phyloP scores from a whole-genome alignment of 148 eudicot genomes.

The Silene latifolia region DNA sequence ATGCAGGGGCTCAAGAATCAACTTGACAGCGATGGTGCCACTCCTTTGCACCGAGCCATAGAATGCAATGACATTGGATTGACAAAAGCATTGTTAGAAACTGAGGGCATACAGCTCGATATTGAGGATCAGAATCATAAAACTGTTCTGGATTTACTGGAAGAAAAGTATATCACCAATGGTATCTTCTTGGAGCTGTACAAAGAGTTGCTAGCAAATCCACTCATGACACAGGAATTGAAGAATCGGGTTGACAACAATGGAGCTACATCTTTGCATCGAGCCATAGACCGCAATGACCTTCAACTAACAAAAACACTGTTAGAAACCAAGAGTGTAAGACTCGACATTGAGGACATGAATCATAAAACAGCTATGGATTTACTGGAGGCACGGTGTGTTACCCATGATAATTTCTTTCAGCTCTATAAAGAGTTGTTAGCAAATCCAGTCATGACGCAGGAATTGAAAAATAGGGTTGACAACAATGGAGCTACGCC shows the following conservation, averaged over 20 bases:
- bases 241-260: conserved; percentile 2
- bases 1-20: conserved; percentile 7
- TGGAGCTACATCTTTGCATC: conserved; percentile 12
- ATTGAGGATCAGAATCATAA: conserved; percentile 4
- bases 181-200: conserved; percentile 6
- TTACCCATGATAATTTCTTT: background rate
- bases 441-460: conserved; percentile 1
- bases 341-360: background rate
- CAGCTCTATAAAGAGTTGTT: conserved; percentile 1
- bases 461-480: conserved; percentile 7
- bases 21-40: conserved; percentile 2
- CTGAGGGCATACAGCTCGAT: conserved; percentile 10
- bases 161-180: background rate
- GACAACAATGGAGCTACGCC: conserved; percentile 13
- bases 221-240: conserved; percentile 9
- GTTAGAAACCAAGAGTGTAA: background rate
- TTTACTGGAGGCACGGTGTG: conserved; percentile 12
- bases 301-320: background rate
- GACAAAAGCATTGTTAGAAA: conserved; percentile 10
- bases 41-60: conserved; percentile 11
- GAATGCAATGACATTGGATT: background rate
- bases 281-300: conserved; percentile 1
- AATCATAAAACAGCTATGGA: conserved; percentile 11
- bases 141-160: conserved; percentile 7
- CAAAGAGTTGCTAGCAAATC: conserved; percentile 3